These are phyloP conservation scores for Gossypium trilobum DNA, from an alignment of 441 rosid genomes.

Conservation along the genomic window DNA sequence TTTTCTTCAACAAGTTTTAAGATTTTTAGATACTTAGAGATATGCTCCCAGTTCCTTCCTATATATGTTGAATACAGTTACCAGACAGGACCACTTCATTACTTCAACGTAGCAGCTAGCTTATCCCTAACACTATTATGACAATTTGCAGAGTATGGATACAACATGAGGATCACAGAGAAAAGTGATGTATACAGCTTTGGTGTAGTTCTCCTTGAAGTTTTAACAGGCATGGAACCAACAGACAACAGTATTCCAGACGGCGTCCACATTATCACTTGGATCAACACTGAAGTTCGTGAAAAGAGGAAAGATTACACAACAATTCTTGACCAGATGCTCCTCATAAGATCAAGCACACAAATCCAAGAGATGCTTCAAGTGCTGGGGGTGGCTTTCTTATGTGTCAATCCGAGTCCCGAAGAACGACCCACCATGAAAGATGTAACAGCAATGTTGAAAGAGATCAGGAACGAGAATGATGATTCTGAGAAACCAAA, in stretches of 20 bases:
- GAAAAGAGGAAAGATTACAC: constrained; percentile 50
- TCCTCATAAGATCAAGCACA: constrained; percentile 41
- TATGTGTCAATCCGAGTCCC: constrained; percentile 60
- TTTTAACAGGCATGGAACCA: constrained; percentile 72
- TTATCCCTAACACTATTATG: background rate
- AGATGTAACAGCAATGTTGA: constrained; percentile 75
- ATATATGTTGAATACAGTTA: background rate
- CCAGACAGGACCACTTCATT: too few relatives aligned
- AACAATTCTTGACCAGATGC: constrained; percentile 52
- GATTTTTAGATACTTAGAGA: background rate
- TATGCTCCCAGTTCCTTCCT: background rate
- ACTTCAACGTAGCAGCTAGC: too few relatives aligned
- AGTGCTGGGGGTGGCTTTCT: constrained; percentile 75
- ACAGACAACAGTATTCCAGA: constrained; percentile 51
- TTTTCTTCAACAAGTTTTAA: background rate
- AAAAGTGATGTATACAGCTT: constrained; percentile 86
- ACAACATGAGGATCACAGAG: constrained; percentile 64
- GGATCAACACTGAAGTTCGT: constrained; percentile 63
- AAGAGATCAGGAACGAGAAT: constrained; percentile 53
- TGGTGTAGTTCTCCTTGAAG: constrained; percentile 72
- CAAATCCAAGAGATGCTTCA: constrained; percentile 81
- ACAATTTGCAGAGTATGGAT: constrained; percentile 54
- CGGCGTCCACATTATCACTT: constrained; percentile 55
- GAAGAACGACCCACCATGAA: constrained; percentile 83
- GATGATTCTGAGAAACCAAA: constrained; percentile 45